Percentiles rank a stretch among this genome's conserved stretches.
Evolutionary conservation across 352 stramenopile species (phyloP).

Genomic region (Pythium rhizo-oryzae): DNA sequence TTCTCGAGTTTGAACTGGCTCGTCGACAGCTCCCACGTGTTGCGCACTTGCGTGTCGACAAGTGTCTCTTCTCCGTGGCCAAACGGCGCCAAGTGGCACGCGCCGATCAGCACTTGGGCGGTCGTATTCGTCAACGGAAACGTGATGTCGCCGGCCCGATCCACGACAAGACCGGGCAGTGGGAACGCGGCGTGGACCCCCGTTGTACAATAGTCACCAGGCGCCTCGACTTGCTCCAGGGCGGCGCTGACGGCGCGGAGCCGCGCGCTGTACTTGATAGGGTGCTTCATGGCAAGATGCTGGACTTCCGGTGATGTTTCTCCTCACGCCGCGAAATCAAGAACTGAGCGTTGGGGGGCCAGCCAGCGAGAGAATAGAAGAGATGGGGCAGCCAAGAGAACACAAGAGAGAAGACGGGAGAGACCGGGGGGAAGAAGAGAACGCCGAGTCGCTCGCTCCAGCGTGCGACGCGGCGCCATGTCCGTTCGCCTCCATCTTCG

Average conservation of each 20-base stretch:
- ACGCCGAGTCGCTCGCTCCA: not conserved
- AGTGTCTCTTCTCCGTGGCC: conserved; percentile 25
- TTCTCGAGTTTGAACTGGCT: conserved; percentile 21
- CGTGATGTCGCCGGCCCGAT: conserved; percentile 11
- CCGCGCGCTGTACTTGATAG: not conserved
- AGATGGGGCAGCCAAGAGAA: too few relatives aligned
- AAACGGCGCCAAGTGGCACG: conserved; percentile 22
- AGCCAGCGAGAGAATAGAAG: too few relatives aligned
- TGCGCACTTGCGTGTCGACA: conserved; percentile 22
- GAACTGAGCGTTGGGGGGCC: not conserved
- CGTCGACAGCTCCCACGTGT: conserved; percentile 26
- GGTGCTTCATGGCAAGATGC: not conserved
- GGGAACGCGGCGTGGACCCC: conserved; percentile 5
- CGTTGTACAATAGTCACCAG: conserved; percentile 16
- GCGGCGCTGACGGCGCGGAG: conserved; percentile 19
- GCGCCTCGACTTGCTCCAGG: conserved; percentile 17
- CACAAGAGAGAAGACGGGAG: not conserved
- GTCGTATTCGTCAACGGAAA: conserved; percentile 4
- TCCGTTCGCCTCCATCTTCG: not conserved
- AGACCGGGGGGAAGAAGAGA: not conserved
- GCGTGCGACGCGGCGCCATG: not conserved
- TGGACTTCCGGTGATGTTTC: too few relatives aligned
- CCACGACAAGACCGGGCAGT: conserved; percentile 3
- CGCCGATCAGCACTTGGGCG: conserved; percentile 13
- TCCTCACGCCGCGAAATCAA: too few relatives aligned